These are phyloP conservation scores for Alternaria sp. DNA, from an alignment of 2,329 filamentous ascomycete species.

Conservation along the genomic window DNA sequence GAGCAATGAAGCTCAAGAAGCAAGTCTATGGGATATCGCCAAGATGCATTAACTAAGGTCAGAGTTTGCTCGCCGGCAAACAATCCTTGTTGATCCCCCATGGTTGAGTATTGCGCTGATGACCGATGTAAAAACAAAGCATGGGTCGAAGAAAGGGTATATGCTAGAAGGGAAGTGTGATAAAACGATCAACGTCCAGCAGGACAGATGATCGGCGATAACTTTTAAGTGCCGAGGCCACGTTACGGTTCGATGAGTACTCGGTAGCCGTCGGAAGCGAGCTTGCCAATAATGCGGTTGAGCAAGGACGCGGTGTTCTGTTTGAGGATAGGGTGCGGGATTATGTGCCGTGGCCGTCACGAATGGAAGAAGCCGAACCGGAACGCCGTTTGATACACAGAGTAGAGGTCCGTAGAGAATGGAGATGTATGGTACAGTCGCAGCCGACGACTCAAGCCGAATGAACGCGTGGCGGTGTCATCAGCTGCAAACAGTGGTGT, in stretches of 20 bases:
- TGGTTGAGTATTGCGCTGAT: slow-evolving; percentile 24
- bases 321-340: slow-evolving; percentile 20
- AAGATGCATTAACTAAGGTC: slow-evolving; percentile 25
- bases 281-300: slow-evolving; percentile 13
- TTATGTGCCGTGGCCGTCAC: slow-evolving; percentile 21
- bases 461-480: slow-evolving; percentile 35
- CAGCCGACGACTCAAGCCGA: slow-evolving; percentile 21
- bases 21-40: slow-evolving; percentile 47
- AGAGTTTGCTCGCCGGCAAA: slow-evolving; percentile 32
- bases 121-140: slow-evolving; percentile 22
- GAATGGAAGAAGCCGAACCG: slow-evolving; percentile 14
- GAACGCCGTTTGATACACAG: slow-evolving; percentile 25
- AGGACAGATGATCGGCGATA: slow-evolving; percentile 19
- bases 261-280: slow-evolving; percentile 15
- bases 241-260: slow-evolving; percentile 5
- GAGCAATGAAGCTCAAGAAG: slow-evolving; percentile 40
- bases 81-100: slow-evolving; percentile 16
- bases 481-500: slow-evolving; percentile 32
- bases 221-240: slow-evolving; percentile 29
- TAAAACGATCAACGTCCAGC: slow-evolving; percentile 20
- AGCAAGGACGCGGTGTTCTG: slow-evolving; percentile 14
- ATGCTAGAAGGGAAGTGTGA: slow-evolving; percentile 28
- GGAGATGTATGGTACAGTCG: slow-evolving; percentile 31
- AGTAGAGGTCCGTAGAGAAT: slow-evolving; percentile 32
- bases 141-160: slow-evolving; percentile 37